Conservation (phyloP, 768 basidiomycete genomes). For the Lactarius evosmus region DNA sequence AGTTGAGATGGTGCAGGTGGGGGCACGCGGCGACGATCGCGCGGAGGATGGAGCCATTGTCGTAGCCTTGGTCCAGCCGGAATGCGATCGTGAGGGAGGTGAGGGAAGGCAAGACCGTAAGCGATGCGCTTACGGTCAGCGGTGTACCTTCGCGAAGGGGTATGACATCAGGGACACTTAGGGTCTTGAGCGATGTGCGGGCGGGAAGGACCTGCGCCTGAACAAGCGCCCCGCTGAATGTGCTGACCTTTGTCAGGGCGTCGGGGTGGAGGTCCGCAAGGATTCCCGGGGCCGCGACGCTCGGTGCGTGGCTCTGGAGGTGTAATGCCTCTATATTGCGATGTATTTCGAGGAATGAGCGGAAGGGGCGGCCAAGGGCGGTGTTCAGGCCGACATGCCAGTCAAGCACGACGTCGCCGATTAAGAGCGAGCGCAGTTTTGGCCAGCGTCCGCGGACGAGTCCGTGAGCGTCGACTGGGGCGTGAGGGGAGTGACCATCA, state of each 20-base stretch:
- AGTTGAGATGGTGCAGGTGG: conserved; percentile 56
- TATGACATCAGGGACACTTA: conserved; percentile 64
- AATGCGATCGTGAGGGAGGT: conserved; percentile 62
- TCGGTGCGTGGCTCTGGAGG: conserved; percentile 42
- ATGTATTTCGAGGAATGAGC: conserved; percentile 67
- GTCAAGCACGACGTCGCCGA: conserved; percentile 66
- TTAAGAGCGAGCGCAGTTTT: conserved; percentile 51
- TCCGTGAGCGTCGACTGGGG: conserved; percentile 52
- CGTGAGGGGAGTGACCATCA: conserved; percentile 48
- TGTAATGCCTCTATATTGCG: conserved; percentile 45
- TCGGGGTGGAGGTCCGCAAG: conserved; percentile 30
- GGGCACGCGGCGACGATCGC: conserved; percentile 67
- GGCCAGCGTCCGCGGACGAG: conserved; percentile 68
- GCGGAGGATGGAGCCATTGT: conserved; percentile 65
- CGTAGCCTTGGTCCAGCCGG: conserved; percentile 64
- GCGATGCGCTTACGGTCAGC: conserved; percentile 55
- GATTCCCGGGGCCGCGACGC: conserved; percentile 21
- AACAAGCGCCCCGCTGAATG: conserved; percentile 64
- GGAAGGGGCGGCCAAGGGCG: conserved; percentile 52
- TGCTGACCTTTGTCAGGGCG: conserved; percentile 34
- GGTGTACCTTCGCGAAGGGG: conserved; percentile 66
- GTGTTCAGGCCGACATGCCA: conserved; percentile 41
- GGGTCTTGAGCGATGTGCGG: conserved; percentile 43
- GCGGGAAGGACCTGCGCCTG: conserved; percentile 60
- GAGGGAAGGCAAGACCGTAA: conserved; percentile 54